Percentiles rank a stretch among this genome's conserved stretches.
Conservation (phyloP, 257 asterid genomes). For the Rehmannia glutinosa region DNA sequence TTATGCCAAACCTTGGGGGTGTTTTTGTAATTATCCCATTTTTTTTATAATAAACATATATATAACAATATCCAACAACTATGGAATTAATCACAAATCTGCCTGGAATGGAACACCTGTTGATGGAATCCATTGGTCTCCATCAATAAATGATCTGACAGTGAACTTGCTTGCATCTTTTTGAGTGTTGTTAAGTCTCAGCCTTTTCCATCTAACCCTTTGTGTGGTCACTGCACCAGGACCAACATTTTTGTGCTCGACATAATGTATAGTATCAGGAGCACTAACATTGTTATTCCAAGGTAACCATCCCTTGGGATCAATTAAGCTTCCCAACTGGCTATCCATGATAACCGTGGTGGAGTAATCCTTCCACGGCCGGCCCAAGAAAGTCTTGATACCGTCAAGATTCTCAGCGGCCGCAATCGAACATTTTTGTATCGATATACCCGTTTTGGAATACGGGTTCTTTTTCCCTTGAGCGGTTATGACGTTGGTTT, state of each 20-base stretch:
- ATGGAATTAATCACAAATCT: neutral
- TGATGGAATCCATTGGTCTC: conserved; percentile 28
- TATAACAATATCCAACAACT: no score
- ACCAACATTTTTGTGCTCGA: conserved; percentile 24
- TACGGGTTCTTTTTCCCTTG: conserved; percentile 40
- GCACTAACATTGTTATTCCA: conserved; percentile 13
- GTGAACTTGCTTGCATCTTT: conserved; percentile 18
- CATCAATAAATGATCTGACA: conserved; percentile 19
- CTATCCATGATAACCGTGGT: conserved; percentile 11
- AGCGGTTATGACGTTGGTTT: conserved; percentile 38
- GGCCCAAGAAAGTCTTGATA: conserved; percentile 24
- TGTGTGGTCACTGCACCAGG: conserved; percentile 19
- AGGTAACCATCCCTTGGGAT: conserved; percentile 35
- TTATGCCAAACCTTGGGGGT: no score
- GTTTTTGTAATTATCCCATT: no score
- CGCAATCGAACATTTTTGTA: conserved; percentile 27
- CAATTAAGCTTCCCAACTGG: conserved; percentile 19
- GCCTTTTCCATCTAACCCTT: conserved; percentile 30
- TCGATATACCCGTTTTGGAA: neutral
- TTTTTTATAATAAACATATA: no score
- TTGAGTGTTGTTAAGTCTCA: conserved; percentile 15
- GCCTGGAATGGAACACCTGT: conserved; percentile 6
- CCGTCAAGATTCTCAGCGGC: conserved; percentile 11
- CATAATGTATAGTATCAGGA: conserved; percentile 34
- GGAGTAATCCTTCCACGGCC: conserved; percentile 41